These are phyloP conservation scores for Santalum album DNA, from an alignment of 164 flowering plant genomes.

Conservation along the genomic window DNA sequence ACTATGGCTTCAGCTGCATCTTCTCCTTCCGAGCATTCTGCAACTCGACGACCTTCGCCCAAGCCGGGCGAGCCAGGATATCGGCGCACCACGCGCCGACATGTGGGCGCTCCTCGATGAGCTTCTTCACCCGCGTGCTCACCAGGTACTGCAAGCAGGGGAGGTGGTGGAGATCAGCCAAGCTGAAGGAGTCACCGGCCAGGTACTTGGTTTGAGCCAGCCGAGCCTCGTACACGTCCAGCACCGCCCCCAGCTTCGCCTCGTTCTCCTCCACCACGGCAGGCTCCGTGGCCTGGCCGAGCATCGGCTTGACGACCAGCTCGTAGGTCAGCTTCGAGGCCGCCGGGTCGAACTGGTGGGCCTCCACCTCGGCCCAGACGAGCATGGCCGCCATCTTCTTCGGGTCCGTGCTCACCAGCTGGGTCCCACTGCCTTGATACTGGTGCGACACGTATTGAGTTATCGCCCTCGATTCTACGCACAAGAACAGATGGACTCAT, in stretches of 20 bases:
- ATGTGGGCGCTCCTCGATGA: conserved; percentile 37
- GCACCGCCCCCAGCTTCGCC: conserved; percentile 38
- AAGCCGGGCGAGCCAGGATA: conserved; percentile 48
- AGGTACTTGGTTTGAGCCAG: conserved; percentile 43
- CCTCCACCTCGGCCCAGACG: conserved; percentile 60
- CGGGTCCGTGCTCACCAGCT: conserved; percentile 17
- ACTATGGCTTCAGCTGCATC: background rate
- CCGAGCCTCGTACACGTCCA: conserved; percentile 53
- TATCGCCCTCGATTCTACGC: conserved; percentile 72
- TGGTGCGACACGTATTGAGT: conserved; percentile 30
- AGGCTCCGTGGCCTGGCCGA: conserved; percentile 31
- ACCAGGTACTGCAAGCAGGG: conserved; percentile 31
- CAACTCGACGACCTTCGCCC: conserved; percentile 43
- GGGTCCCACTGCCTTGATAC: conserved; percentile 29
- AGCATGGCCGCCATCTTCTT: conserved; percentile 24
- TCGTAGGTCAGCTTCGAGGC: conserved; percentile 34
- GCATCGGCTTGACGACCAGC: conserved; percentile 21
- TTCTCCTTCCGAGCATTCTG: too few relatives aligned
- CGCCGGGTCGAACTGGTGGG: conserved; percentile 45
- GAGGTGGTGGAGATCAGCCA: conserved; percentile 57
- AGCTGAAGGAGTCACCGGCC: conserved; percentile 35
- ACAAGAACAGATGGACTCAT: background rate
- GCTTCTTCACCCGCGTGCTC: conserved; percentile 26
- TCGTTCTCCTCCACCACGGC: conserved; percentile 38
- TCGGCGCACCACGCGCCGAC: conserved; percentile 49